Evolutionary conservation across 495 filamentous ascomycete species (phyloP).

Genomic region (Saxophila tyrrhenica): DNA sequence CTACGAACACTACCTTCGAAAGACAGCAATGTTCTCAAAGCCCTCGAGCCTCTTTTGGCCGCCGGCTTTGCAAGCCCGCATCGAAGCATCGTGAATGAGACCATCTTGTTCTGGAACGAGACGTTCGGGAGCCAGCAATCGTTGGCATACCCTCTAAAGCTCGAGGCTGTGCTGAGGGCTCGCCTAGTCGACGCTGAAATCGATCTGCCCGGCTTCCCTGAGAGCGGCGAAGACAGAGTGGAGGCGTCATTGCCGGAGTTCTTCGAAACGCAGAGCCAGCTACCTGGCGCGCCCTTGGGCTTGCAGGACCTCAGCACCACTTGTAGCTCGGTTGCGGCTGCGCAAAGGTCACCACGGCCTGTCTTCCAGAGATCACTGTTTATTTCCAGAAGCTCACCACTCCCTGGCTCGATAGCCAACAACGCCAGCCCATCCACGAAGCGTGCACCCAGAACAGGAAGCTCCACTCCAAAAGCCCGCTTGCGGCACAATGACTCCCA

Average conservation of each 20-base stretch:
- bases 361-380: not conserved
- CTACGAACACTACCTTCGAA: slow-evolving; percentile 24
- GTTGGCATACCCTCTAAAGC: slow-evolving; percentile 36
- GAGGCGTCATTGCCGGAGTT: slow-evolving; percentile 26
- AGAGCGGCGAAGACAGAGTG: slow-evolving; percentile 29
- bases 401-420: not conserved
- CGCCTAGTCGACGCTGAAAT: slow-evolving; percentile 38
- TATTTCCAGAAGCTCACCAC: not conserved
- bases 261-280: slow-evolving; percentile 37
- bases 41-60: slow-evolving; percentile 42
- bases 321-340: slow-evolving; percentile 6
- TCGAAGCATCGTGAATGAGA: slow-evolving; percentile 38
- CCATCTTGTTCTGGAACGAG: slow-evolving; percentile 48
- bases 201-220: slow-evolving; percentile 36
- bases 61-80: slow-evolving; percentile 47
- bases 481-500: slow-evolving; percentile 68
- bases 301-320: slow-evolving; percentile 22
- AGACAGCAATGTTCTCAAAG: slow-evolving; percentile 34
- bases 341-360: not conserved
- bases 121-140: slow-evolving; percentile 40
- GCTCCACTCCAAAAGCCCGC: slow-evolving; percentile 29
- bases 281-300: not conserved
- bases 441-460: not conserved
- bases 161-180: slow-evolving; percentile 39
- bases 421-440: not conserved